Evolutionary conservation across 306 rosid species (phyloP), one percentile per base, ranked within the genome.

Genomic region (Inga leiocalycina): DNA sequence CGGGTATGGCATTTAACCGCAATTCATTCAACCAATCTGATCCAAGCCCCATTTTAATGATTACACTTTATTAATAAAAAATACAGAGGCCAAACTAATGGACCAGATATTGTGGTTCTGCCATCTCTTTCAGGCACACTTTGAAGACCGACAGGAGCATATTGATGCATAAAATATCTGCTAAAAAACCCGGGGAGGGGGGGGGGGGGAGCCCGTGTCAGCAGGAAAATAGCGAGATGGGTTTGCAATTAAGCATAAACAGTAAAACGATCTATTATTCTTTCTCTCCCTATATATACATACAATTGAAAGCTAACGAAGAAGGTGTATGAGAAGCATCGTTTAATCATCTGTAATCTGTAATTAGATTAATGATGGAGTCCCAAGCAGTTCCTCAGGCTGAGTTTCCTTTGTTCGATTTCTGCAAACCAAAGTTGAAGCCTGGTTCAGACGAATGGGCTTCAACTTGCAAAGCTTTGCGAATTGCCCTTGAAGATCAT

Each of bases 401-500:
- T 13, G 41, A 65, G 10, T 4, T 30, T 64, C 70, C 70, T 5
- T 13, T 32, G 70, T 30, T 64, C 14, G 70, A 64, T 14, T 32
- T 64, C 17, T 30, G 16, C 5, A 14, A 30, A 41, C 70, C 37
- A 64, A 5, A 76, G 19, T 12, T 81, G 88, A 85, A 80, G 22
- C 88, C 82, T 0, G 82, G 76, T 4, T 59, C 64, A 49, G 19
- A 62, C 14, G 3, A 39, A 62, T 85, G 85, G 82, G 27, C 71
- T 64, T 43, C 13, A 27, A 56, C 82, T 0, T 77, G 88, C 37
- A 10, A 44, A 30, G 34, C n/a, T 16, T 76, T 85, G 82, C 32
- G 88, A 3, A 41, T 9, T 10, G 85, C 71, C 20, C 70, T 85
- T 16, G 88, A 81, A 32, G 80, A 84, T 13, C 24, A 81, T 3